phyloP scores from a whole-genome alignment of 805 yeast species.

The Yarrowia sp. region DNA sequence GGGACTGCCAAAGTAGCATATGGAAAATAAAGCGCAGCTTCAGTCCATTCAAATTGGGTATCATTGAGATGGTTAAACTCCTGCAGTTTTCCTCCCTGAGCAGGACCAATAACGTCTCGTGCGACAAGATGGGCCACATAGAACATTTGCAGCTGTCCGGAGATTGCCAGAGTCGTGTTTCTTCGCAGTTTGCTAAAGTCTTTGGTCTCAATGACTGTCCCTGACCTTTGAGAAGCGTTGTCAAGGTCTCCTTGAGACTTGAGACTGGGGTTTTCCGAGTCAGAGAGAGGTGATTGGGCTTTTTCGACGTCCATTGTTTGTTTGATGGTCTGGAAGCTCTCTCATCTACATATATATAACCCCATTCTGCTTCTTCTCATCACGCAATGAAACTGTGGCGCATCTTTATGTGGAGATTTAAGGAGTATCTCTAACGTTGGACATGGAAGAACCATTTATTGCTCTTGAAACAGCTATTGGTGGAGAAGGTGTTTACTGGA shows the following conservation, averaged over 20 bases:
- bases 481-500: slow-evolving; percentile 1
- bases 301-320: background rate
- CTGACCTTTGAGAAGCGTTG: background rate
- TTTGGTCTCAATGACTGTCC: slow-evolving; percentile 1
- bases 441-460: background rate
- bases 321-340: background rate
- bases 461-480: background rate
- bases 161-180: background rate
- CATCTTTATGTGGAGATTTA: background rate
- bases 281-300: background rate
- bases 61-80: background rate
- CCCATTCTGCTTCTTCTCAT: background rate
- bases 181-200: background rate
- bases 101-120: slow-evolving; percentile 3
- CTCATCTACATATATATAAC: background rate
- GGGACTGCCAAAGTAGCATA: background rate
- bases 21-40: background rate
- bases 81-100: slow-evolving; percentile 4
- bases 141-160: slow-evolving; percentile 13
- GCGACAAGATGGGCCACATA: slow-evolving; percentile 15
- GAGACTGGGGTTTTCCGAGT: background rate
- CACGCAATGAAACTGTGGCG: slow-evolving; percentile 13
- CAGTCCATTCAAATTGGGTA: slow-evolving; percentile 2
- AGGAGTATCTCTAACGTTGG: background rate
- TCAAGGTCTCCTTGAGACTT: background rate